phyloP scores from a whole-genome alignment of 306 rosid genomes.

The Spatholobus suberectus region DNA sequence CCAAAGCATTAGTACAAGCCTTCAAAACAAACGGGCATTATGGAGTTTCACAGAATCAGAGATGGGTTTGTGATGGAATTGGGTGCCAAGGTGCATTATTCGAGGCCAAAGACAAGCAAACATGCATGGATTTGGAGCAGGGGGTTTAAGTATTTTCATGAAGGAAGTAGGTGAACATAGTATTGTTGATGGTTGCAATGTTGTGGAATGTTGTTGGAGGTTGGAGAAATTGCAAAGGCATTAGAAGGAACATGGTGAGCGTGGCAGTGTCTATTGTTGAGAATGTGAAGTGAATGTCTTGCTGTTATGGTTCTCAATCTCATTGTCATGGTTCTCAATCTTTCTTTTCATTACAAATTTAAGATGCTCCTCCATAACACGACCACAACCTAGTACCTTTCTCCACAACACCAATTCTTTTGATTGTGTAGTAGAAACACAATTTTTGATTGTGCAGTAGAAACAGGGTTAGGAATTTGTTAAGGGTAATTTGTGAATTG shows the following conservation, averaged over 20 bases:
- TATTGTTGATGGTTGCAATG: conserved; percentile 14
- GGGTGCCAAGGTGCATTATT: conserved; percentile 39
- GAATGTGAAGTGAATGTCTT: conserved; percentile 36
- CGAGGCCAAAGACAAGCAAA: conserved; percentile 56
- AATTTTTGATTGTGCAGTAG: too few relatives aligned
- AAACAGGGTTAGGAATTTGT: too few relatives aligned
- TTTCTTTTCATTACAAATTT: background rate
- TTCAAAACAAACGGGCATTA: conserved; percentile 71
- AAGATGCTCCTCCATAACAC: background rate
- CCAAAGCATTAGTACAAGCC: conserved; percentile 66
- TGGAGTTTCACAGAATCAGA: conserved; percentile 57
- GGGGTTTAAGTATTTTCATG: conserved; percentile 62
- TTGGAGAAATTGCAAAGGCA: conserved; percentile 18
- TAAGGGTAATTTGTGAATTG: too few relatives aligned
- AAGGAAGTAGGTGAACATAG: conserved; percentile 52
- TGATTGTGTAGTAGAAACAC: too few relatives aligned
- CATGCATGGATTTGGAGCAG: conserved; percentile 65
- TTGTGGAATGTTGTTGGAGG: conserved; percentile 6
- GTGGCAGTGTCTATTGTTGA: conserved; percentile 4
- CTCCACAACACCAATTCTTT: too few relatives aligned
- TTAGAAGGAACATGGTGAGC: background rate
- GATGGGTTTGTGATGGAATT: conserved; percentile 52
- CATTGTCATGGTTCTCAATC: background rate
- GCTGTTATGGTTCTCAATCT: conserved; percentile 6
- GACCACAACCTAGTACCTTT: background rate